phyloP scores from a whole-genome alignment of 768 basidiomycete genomes.

The Solioccasus polychromus region DNA sequence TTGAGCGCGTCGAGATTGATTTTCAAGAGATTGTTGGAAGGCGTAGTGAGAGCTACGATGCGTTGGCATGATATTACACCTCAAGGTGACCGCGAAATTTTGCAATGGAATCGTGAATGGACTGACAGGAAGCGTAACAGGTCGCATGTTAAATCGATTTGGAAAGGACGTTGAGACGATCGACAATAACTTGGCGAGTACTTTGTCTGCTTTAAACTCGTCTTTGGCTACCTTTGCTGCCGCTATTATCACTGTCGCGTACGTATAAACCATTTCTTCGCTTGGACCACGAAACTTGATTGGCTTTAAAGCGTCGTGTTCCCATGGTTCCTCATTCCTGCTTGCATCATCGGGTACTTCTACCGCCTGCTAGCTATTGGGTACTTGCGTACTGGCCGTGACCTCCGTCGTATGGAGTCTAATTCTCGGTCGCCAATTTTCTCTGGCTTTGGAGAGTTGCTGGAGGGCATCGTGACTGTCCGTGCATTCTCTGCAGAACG shows the following conservation, averaged over 20 bases:
- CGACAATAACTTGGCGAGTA: conserved; percentile 65
- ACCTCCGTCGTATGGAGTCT: conserved; percentile 87
- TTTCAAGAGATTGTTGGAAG: conserved; percentile 55
- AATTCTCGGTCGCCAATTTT: conserved; percentile 84
- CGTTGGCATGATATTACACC: conserved; percentile 84
- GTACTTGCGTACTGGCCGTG: conserved; percentile 77
- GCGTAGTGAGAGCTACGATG: conserved; percentile 80
- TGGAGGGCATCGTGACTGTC: conserved; percentile 91
- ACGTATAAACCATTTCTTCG: conserved; percentile 24
- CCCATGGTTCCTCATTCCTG: conserved; percentile 81
- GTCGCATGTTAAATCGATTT: conserved; percentile 85
- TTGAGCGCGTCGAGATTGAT: conserved; percentile 35
- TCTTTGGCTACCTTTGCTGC: conserved; percentile 77
- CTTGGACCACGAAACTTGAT: conserved; percentile 8
- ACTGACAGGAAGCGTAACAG: conserved; percentile 30
- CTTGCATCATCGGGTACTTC: conserved; percentile 64
- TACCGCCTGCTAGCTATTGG: conserved; percentile 71
- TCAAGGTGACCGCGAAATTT: conserved; percentile 45
- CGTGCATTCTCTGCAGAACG: conserved; percentile 85
- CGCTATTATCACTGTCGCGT: conserved; percentile 71
- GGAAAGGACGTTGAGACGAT: conserved; percentile 88
- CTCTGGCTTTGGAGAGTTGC: conserved; percentile 75
- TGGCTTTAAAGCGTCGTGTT: conserved; percentile 54
- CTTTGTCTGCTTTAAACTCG: conserved; percentile 72
- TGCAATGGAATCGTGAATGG: background rate